A percentile compares a stretch with the other conserved stretches of the same genome.
These are phyloP conservation scores for Tylopilus felleus DNA, from an alignment of 768 basidiomycete species.

Conservation along the genomic window DNA sequence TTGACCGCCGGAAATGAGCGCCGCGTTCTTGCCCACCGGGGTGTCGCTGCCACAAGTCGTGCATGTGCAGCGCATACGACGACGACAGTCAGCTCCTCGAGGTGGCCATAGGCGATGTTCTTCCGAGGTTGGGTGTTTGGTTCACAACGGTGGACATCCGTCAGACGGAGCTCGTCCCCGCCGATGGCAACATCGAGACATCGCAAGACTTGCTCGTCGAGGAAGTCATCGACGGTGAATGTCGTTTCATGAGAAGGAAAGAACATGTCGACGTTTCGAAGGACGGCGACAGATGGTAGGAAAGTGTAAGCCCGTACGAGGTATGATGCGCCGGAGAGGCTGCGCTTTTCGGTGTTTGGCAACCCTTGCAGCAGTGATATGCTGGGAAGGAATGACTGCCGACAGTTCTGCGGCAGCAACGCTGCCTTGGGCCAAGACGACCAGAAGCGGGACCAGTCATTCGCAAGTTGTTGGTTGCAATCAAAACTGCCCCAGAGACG, in stretches of 20 bases:
- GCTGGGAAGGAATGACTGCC: conserved; percentile 32
- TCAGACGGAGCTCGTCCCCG: conserved; percentile 44
- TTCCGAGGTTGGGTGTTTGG: conserved; percentile 82
- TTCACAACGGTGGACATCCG: conserved; percentile 81
- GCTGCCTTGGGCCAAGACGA: conserved; percentile 68
- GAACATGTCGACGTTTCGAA: conserved; percentile 60
- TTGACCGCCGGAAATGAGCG: conserved; percentile 91
- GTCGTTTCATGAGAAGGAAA: conserved; percentile 71
- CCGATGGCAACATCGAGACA: too few species aligned
- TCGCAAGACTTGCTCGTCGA: too few species aligned
- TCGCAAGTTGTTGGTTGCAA: conserved; percentile 85
- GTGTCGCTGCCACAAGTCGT: conserved; percentile 87
- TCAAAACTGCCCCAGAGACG: conserved; percentile 97
- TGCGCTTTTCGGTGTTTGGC: conserved; percentile 14
- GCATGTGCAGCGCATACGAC: conserved; percentile 73
- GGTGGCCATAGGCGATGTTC: conserved; percentile 74
- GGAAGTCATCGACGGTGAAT: conserved; percentile 80
- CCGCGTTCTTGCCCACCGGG: conserved; percentile 83
- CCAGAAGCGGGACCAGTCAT: conserved; percentile 80
- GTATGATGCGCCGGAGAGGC: conserved; percentile 62
- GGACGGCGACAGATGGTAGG: conserved; percentile 63
- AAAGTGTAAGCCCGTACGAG: conserved; percentile 56
- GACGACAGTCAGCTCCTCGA: conserved; percentile 53
- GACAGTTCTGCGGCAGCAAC: conserved; percentile 28
- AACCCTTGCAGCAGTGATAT: conserved; percentile 28